phyloP scores from a whole-genome alignment of 2,329 filamentous ascomycete genomes.

The Raffaelea arxii region DNA sequence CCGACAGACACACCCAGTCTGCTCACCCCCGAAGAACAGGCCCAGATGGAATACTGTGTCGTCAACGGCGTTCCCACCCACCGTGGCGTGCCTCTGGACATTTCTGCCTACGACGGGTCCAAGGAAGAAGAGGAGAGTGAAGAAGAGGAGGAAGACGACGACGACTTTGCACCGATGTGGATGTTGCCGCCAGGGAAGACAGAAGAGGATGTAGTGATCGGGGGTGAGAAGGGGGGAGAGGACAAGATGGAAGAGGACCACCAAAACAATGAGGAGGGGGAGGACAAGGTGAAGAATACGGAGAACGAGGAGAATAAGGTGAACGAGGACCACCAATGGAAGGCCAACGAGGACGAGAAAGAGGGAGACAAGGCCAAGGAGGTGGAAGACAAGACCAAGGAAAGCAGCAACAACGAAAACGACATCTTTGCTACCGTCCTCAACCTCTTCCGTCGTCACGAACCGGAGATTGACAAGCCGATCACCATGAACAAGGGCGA shows the following conservation, averaged over 20 bases:
- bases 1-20: no score
- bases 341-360: not conserved
- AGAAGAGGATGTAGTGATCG: constrained; percentile 8
- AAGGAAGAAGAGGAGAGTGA: constrained; percentile 9
- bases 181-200: constrained; percentile 10
- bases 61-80: constrained; percentile 21
- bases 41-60: constrained; percentile 15
- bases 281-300: not conserved
- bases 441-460: not conserved
- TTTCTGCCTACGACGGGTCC: constrained; percentile 4
- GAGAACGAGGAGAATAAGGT: not conserved
- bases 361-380: not conserved
- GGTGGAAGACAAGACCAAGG: not conserved
- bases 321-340: not conserved
- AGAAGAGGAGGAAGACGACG: constrained; percentile 2
- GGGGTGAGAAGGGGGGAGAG: not conserved
- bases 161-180: constrained; percentile 10
- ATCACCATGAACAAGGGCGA: no score
- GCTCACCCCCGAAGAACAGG: constrained; percentile 9
- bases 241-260: not conserved
- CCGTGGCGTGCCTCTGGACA: constrained; percentile 17
- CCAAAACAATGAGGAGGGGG: not conserved
- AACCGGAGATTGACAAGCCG: no score
- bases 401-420: not conserved
- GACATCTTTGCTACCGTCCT: constrained; percentile 4